Conservation (phyloP, 805 yeast genomes). For the Candida verbasci region DNA sequence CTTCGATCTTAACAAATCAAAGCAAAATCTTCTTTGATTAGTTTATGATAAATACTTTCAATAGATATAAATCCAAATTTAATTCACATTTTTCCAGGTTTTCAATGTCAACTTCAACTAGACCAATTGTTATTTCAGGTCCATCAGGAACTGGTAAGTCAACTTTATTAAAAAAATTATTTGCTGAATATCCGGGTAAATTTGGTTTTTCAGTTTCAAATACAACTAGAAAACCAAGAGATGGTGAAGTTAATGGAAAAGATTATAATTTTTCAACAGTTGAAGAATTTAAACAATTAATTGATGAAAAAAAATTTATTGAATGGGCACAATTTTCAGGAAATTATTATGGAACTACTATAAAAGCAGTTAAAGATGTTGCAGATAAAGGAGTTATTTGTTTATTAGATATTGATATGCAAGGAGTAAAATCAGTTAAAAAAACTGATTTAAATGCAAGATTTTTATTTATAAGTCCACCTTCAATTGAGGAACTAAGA, state of each 20-base stretch:
- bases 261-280: constrained; percentile 87
- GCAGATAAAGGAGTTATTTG: constrained; percentile 65
- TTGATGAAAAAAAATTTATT: constrained; percentile 71
- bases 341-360: constrained; percentile 93
- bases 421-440: constrained; percentile 94
- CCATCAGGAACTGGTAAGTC: constrained; percentile 98
- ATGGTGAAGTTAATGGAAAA: constrained; percentile 83
- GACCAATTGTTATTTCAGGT: constrained; percentile 94
- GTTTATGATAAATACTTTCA: constrained; percentile 1
- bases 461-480: constrained; percentile 87
- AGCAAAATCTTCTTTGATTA: neutral
- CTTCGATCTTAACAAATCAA: neutral
- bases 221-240: constrained; percentile 88
- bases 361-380: constrained; percentile 78
- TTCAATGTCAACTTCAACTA: constrained; percentile 17
- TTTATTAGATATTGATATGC: constrained; percentile 97
- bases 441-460: constrained; percentile 77
- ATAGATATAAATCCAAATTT: neutral
- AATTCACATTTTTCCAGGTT: neutral
- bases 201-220: constrained; percentile 94
- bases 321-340: constrained; percentile 99
- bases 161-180: constrained; percentile 81
- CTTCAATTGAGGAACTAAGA: constrained; percentile 75
- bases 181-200: constrained; percentile 82
- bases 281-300: constrained; percentile 72